Conservation (phyloP, 805 yeast genomes). For the Sugiyamaella valdiviana region DNA sequence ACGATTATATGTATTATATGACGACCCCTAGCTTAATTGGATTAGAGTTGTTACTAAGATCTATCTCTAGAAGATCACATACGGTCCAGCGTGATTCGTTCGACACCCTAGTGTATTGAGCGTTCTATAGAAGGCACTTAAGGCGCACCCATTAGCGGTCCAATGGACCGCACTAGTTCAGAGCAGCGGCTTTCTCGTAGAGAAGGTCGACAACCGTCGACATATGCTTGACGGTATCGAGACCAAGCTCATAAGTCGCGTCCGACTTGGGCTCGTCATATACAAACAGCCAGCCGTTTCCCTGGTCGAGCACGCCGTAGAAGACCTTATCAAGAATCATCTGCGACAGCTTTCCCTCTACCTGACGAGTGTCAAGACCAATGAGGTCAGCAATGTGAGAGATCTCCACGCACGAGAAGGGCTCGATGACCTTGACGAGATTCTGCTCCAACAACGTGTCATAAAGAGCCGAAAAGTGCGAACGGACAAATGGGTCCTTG, state of each 20-base stretch:
- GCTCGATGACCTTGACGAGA: constrained; percentile 89
- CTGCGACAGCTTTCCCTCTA: constrained; percentile 90
- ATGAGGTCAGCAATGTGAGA: constrained; percentile 80
- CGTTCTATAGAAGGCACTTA: no score
- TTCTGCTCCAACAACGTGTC: constrained; percentile 91
- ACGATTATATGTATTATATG: background rate
- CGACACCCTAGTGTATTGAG: background rate
- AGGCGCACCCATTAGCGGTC: no score
- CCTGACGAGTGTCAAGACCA: constrained; percentile 79
- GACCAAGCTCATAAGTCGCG: constrained; percentile 79
- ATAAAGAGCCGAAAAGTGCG: constrained; percentile 87
- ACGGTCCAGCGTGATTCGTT: no score
- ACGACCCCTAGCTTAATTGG: background rate
- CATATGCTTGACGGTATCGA: constrained; percentile 81
- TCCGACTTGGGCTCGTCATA: constrained; percentile 86
- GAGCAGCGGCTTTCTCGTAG: constrained; percentile 85
- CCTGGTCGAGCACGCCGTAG: constrained; percentile 95
- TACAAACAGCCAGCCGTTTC: constrained; percentile 93
- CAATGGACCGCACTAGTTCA: constrained; percentile 57
- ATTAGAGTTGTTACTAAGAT: no score
- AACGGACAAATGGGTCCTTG: constrained; percentile 79
- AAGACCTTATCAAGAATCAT: constrained; percentile 96
- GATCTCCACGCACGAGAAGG: constrained; percentile 92
- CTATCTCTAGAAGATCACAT: no score
- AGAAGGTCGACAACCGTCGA: constrained; percentile 82